A percentile compares a stretch with the other conserved stretches of the same genome.
Conservation (phyloP, 2,329 filamentous ascomycete species). For the Exserohilum turcica region DNA sequence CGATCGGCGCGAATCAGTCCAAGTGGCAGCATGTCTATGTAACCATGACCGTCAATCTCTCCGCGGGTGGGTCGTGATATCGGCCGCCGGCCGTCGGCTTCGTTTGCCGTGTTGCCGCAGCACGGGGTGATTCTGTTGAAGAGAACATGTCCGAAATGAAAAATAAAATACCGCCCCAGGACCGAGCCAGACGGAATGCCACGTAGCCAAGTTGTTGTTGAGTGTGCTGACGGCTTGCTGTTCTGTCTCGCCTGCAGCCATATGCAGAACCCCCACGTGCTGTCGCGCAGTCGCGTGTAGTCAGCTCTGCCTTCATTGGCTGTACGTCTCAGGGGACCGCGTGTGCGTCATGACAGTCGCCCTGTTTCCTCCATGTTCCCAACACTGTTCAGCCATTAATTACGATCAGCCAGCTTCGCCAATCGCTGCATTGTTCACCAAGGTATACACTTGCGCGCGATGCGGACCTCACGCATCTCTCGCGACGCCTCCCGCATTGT, state of each 20-base stretch:
- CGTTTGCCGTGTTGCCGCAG: too few relatives aligned
- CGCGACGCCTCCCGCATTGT: slow-evolving; percentile 44
- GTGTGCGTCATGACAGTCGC: neutral
- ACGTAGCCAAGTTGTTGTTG: too few relatives aligned
- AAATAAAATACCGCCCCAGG: too few relatives aligned
- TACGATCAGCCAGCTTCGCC: neutral
- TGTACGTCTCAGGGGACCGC: neutral
- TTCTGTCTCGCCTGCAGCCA: neutral
- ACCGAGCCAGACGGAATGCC: too few relatives aligned
- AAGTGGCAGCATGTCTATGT: neutral
- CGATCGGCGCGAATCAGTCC: neutral
- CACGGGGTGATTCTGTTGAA: too few relatives aligned
- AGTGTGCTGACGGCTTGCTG: neutral
- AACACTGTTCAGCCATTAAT: neutral
- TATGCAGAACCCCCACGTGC: neutral
- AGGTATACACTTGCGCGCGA: slow-evolving; percentile 9
- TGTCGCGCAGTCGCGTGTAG: slow-evolving; percentile 1
- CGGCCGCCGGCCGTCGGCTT: neutral
- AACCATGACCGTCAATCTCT: neutral
- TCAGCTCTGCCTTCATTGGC: neutral
- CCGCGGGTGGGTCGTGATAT: neutral
- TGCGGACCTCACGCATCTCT: slow-evolving; percentile 48
- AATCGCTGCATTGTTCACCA: neutral
- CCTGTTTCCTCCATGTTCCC: neutral
- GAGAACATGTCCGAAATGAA: too few relatives aligned